Evolutionary conservation across 108 stramenopile genomes (phyloP), one percentile per base, ranked within the genome.

Genomic region (Pseudonitzschia pungens): DNA sequence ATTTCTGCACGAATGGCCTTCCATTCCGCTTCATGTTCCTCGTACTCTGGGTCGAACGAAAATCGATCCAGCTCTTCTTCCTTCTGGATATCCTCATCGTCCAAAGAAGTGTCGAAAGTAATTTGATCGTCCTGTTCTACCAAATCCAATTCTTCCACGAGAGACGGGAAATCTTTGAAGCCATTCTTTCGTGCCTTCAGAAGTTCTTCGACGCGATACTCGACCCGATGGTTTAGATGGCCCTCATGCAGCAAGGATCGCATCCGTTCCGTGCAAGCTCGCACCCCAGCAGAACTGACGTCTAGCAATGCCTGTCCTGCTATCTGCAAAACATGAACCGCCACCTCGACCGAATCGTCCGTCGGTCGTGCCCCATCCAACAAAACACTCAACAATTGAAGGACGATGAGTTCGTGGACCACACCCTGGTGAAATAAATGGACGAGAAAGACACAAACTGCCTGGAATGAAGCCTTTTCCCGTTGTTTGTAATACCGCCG

Each of bases 61-160:
- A 97, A 98, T 16, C 84, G 73, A 86, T 98, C 93, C 68, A 98
- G 81, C 40, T 78, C 68, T 60, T 98, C 97, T 68, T 97, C 87
- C 67, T 83, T 90, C 59, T 86, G 80, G 65, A 99, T 67, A 54
- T 94, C 95, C 33, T 92, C 88, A 69, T 99, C 98, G 80, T 97
- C 96, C 70, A 99, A 83, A 40, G 91, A 79, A 26, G 97, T 72
- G 74, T 98, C 97, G 78, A 97, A 97, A 0, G 95, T 98, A 73
- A 99, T 99, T 83, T 98, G 97, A 79, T 99, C 99, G 26, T 96
- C 96, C 21, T 81, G 72, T 83, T 99, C 99, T 26, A 99, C 98
- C 67, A 99, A 75, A 86, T 99, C 99, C 79, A 99, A 83, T 65
- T 97, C 84, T 16, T 92, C 83, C 15, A 74, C 62, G 22, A 92